Evolutionary conservation across 2,329 filamentous ascomycete species (phyloP), one percentile per base, ranked within the genome.

Genomic region (Diaporthe vexans): DNA sequence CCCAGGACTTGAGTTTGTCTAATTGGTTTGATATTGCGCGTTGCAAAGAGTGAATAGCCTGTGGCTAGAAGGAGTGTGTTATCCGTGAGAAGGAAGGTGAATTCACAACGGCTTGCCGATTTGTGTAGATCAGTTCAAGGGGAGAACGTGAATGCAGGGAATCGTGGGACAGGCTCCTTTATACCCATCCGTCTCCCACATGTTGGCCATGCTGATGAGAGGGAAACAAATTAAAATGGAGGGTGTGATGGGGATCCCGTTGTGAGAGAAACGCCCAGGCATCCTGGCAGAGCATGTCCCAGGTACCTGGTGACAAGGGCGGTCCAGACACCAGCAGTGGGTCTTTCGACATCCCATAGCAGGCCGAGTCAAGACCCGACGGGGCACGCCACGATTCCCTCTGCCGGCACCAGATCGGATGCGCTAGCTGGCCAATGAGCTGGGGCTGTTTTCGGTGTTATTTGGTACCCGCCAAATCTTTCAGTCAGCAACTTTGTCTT

Each of bases 31-130:
- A 40, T 67, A 15, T 69, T 72, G 69, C 68, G 70, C 61, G 61
- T 52, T 74, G 74, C 74, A 76, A 71, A 13, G 68, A 76, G 68
- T 72, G 72, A 54, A 43, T 63, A 72, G 74, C 68, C 72, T 52
- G 40, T 57, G 74, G 69, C 74, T 74, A 65, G 72, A 76, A 71
- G 29, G 74, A 72, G 68, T 68, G 74, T 63, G 52, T 71, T 29
- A 59, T 43, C 67, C 52, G 65, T 43, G 33, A 52, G 51, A 61
- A 74, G 72, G 59, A 71, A 74, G 24, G 70, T 63, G 67, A 58
- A 17, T 40, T 71, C 52, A 69, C 67, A 74, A 75, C 72, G 72
- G 74, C 72, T 74, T 72, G 72, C 74, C 72, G 72, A 59, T 69
- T 19, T 57, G 59, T 74, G 72, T 40, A 40, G 26, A n/a, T 43